Evolutionary conservation across 306 rosid genomes (phyloP).

Genomic region (Hippophae gyantsensis): DNA sequence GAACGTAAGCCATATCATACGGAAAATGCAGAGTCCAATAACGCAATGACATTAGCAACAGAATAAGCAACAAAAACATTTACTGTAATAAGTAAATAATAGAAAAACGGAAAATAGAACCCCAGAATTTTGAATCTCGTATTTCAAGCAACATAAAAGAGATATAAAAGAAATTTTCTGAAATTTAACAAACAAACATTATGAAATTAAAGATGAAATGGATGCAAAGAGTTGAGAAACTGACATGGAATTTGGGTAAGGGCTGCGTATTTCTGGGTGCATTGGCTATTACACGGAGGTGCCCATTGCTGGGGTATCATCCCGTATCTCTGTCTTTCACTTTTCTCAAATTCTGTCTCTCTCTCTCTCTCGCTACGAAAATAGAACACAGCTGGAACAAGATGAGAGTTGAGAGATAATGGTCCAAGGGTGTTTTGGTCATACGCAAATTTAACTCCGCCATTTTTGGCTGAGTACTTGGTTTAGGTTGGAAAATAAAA

Average conservation of each 20-base stretch:
- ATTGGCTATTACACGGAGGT: constrained; percentile 63
- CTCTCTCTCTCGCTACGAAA: no score
- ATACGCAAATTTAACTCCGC: no score
- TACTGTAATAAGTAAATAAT: neutral
- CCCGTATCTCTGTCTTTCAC: neutral
- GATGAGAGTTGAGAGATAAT: no score
- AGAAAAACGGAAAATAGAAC: neutral
- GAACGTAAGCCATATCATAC: neutral
- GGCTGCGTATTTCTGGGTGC: constrained; percentile 68
- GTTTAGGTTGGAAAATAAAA: no score
- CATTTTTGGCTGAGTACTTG: no score
- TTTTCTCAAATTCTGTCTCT: no score
- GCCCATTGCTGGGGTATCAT: constrained; percentile 78
- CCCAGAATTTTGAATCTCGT: no score
- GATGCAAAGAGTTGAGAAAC: neutral
- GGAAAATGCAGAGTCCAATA: neutral
- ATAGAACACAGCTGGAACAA: no score
- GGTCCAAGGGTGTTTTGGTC: no score
- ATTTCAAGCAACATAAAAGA: neutral
- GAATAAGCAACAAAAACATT: neutral
- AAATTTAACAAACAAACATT: neutral
- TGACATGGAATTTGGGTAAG: constrained; percentile 73
- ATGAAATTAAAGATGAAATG: constrained; percentile 5
- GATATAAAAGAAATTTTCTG: neutral
- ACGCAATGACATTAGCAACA: neutral